Percentiles rank a stretch among this genome's conserved stretches.
These are phyloP conservation scores for Glycine soja DNA, from an alignment of 306 rosid genomes.

Conservation along the genomic window DNA sequence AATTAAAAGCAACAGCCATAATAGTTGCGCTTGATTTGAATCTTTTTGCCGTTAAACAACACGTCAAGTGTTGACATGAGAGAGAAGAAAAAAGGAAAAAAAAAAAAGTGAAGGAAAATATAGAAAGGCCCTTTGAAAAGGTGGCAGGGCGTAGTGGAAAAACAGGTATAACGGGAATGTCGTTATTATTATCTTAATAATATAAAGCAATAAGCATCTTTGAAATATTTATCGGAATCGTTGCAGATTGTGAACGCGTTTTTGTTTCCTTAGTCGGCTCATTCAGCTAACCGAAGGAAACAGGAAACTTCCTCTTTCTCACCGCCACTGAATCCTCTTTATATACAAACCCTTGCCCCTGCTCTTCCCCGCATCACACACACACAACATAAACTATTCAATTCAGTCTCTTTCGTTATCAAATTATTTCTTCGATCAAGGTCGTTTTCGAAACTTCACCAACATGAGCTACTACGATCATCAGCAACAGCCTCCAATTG, in stretches of 20 bases:
- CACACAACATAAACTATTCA: not conserved
- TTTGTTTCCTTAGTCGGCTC: slow-evolving; percentile 37
- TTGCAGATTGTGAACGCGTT: slow-evolving; percentile 36
- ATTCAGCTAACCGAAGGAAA: slow-evolving; percentile 1
- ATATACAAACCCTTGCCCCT: not conserved
- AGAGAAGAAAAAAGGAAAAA: not conserved
- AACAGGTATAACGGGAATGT: slow-evolving; percentile 11
- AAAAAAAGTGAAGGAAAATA: not conserved
- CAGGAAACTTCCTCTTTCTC: slow-evolving; percentile 33
- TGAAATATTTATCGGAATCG: not conserved
- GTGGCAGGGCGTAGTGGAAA: not conserved
- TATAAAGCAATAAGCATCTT: not conserved
- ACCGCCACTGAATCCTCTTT: slow-evolving; percentile 1
- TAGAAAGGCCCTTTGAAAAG: slow-evolving; percentile 3
- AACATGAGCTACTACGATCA: slow-evolving; percentile 59
- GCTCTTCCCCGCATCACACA: not conserved
- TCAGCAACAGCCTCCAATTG: slow-evolving; percentile 65
- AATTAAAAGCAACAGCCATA: not conserved
- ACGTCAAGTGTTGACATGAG: not conserved
- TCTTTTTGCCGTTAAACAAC: not conserved
- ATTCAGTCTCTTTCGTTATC: not conserved
- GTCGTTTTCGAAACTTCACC: not conserved
- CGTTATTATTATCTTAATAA: not conserved
- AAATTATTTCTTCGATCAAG: no score
- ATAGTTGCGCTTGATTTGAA: not conserved